These are phyloP conservation scores for Maudiozyma bulderi DNA, from an alignment of 805 yeast species.

Conservation along the genomic window DNA sequence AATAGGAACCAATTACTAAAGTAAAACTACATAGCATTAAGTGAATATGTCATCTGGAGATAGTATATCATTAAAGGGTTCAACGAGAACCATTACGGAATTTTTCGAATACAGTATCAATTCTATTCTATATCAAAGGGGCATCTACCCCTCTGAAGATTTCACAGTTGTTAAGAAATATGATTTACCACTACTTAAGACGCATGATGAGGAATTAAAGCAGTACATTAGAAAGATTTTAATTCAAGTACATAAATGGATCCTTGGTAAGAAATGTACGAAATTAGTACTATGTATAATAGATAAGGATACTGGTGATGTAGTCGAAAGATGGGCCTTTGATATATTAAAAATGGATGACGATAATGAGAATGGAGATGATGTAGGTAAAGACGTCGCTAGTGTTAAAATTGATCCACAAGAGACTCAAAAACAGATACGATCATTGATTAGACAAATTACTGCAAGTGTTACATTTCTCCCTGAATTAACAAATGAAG, in stretches of 20 bases:
- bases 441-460: conserved; percentile 76
- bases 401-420: conserved; percentile 1
- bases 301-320: conserved; percentile 54
- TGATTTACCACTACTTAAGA: conserved; percentile 63
- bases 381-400: conserved; percentile 4
- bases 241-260: conserved; percentile 65
- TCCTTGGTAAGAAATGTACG: conserved; percentile 56
- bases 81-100: conserved; percentile 70
- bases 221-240: conserved; percentile 58
- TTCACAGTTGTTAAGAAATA: conserved; percentile 70
- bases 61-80: conserved; percentile 50
- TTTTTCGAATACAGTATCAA: conserved; percentile 76
- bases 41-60: background rate
- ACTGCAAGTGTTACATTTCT: conserved; percentile 81
- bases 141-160: conserved; percentile 81
- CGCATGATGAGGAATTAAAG: conserved; percentile 68
- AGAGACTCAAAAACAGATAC: conserved; percentile 63
- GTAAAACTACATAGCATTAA: too few species aligned
- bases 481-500: conserved; percentile 55
- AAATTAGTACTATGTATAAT: conserved; percentile 66
- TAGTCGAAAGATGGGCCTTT: conserved; percentile 83
- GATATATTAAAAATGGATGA: conserved; percentile 34
- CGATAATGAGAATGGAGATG: background rate
- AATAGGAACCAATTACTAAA: too few species aligned
- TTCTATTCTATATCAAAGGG: conserved; percentile 77